Percentiles rank a stretch among this genome's conserved stretches.
These are phyloP conservation scores for Rhodomyrtus tomentosa DNA, from an alignment of 345 rosid species.

Conservation along the genomic window DNA sequence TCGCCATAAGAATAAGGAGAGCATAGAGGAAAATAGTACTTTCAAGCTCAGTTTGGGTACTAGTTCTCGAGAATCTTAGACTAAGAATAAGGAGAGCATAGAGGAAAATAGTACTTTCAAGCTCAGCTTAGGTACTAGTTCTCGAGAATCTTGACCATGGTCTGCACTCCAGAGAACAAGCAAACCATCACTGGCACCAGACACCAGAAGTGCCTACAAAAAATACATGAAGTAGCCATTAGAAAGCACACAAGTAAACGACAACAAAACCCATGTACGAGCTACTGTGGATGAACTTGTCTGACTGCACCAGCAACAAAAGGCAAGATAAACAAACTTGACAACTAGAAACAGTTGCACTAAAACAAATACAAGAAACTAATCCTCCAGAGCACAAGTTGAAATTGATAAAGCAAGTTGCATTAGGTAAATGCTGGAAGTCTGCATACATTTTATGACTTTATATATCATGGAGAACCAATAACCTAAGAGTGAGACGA, in stretches of 20 bases:
- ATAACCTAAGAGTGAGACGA: not conserved
- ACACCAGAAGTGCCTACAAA: constrained; percentile 89
- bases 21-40: constrained; percentile 21
- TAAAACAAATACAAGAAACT: not conserved
- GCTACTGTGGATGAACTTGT: not conserved
- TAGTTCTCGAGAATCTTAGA: no score
- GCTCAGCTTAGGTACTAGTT: constrained; percentile 95
- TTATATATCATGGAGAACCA: not conserved
- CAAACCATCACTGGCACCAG: constrained; percentile 94
- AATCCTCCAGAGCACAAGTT: not conserved
- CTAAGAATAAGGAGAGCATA: not conserved
- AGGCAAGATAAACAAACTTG: not conserved
- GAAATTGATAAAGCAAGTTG: not conserved
- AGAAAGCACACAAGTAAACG: not conserved
- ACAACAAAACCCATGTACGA: not conserved
- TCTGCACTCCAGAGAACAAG: constrained; percentile 97
- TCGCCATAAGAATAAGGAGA: not conserved
- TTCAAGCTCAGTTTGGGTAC: constrained; percentile 96
- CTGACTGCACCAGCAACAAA: not conserved
- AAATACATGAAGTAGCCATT: not conserved
- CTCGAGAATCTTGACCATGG: constrained; percentile 86
- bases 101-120: constrained; percentile 48
- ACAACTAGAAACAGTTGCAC: not conserved
- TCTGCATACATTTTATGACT: not conserved
- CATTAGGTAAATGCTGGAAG: not conserved